phyloP scores from a whole-genome alignment of 78 protist genomes.

The Parvularia atlantis region DNA sequence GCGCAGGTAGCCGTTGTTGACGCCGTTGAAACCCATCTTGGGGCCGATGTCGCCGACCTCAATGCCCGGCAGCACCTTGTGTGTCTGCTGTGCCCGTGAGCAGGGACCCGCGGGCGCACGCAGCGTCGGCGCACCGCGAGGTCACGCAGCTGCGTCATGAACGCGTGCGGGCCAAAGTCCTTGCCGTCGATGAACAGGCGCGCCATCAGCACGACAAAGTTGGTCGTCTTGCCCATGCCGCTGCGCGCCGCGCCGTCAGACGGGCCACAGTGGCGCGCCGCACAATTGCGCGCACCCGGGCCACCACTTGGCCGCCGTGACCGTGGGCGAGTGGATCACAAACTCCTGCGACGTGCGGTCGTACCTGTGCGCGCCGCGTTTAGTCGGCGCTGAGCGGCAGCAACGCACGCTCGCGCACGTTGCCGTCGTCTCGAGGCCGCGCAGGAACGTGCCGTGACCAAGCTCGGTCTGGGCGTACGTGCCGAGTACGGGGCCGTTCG shows the following conservation, averaged over 20 bases:
- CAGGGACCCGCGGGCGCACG: too few relatives aligned
- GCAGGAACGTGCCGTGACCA: conserved; percentile 40
- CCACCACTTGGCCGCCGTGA: conserved; percentile 75
- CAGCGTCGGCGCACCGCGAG: background rate
- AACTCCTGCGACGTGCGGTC: conserved; percentile 46
- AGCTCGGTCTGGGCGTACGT: conserved; percentile 21
- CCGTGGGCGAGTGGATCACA: conserved; percentile 50
- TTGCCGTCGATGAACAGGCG: conserved; percentile 38
- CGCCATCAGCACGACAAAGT: conserved; percentile 54
- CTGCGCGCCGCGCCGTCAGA: background rate
- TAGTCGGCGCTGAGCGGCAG: too few relatives aligned
- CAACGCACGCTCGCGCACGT: too few relatives aligned
- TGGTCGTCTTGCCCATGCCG: conserved; percentile 43
- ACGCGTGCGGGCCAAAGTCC: conserved; percentile 56
- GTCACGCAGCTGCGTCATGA: conserved; percentile 30
- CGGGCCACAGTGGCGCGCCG: background rate
- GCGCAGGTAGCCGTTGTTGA: conserved; percentile 37
- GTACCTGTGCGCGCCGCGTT: too few relatives aligned
- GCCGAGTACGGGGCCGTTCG: too few relatives aligned
- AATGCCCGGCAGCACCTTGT: too few relatives aligned
- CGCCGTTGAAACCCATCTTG: conserved; percentile 18
- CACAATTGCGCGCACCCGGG: conserved; percentile 42
- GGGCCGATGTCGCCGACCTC: conserved; percentile 44
- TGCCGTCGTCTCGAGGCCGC: conserved; percentile 16
- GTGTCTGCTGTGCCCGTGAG: too few relatives aligned